phyloP scores from a whole-genome alignment of 2,329 filamentous ascomycete genomes.

The Triangularia setosa region DNA sequence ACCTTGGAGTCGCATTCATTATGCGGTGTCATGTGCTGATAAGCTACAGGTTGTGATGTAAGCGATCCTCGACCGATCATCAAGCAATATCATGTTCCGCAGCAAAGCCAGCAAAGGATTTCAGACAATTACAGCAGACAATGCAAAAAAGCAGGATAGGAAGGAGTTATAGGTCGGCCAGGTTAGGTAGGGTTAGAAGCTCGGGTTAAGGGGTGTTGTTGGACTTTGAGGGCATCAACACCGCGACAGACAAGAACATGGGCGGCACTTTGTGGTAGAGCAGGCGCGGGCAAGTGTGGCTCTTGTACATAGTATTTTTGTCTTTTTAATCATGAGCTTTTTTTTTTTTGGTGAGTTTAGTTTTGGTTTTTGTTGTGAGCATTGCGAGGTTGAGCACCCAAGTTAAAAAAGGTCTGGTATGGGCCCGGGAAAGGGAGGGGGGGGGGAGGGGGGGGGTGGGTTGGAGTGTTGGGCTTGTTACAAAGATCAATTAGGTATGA shows the following conservation, averaged over 20 bases:
- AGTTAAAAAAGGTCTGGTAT: neutral
- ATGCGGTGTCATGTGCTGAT: neutral
- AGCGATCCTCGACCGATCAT: neutral
- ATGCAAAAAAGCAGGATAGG: neutral
- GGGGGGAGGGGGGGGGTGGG: no score
- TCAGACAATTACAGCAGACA: neutral
- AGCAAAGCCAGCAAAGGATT: neutral
- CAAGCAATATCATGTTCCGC: neutral
- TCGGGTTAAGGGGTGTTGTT: neutral
- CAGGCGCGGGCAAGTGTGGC: neutral
- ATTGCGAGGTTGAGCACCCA: neutral
- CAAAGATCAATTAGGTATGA: neutral
- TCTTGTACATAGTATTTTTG: neutral
- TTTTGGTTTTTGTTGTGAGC: neutral
- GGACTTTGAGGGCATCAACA: neutral
- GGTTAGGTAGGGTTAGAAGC: neutral
- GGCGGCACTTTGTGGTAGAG: neutral
- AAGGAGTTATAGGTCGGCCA: neutral
- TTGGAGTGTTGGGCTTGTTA: neutral
- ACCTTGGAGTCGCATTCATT: neutral
- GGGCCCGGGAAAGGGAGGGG: no score
- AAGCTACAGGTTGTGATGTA: slow-evolving; percentile 11
- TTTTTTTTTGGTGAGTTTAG: neutral
- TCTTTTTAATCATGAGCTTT: neutral
- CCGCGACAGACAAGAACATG: neutral